phyloP scores from a whole-genome alignment of 768 basidiomycete genomes.

The Podaxis carcinomalis region DNA sequence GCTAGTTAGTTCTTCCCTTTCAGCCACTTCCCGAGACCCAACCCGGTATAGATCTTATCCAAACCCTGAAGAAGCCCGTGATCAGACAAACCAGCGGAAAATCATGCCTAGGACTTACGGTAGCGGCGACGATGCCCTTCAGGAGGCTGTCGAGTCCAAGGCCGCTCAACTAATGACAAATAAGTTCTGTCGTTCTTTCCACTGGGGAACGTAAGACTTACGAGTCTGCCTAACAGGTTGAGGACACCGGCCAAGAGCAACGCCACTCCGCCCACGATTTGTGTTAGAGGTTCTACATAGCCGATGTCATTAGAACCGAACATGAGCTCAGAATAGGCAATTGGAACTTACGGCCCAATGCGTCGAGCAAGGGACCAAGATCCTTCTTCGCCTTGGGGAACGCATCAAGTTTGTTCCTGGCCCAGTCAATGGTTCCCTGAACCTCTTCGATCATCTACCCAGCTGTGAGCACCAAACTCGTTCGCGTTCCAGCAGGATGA shows the following conservation, averaged over 20 bases:
- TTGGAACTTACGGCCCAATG: conserved; percentile 26
- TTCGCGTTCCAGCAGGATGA: neutral
- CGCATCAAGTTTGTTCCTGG: conserved; percentile 29
- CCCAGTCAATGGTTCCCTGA: conserved; percentile 34
- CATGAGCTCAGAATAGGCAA: neutral
- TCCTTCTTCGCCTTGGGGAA: conserved; percentile 35
- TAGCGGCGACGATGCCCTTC: conserved; percentile 28
- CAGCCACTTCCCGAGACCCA: conserved; percentile 29
- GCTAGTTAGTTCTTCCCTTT: conserved; percentile 10
- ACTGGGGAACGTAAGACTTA: neutral
- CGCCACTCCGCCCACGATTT: conserved; percentile 34
- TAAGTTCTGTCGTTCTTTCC: neutral
- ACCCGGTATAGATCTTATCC: conserved; percentile 29
- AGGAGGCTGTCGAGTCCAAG: conserved; percentile 28
- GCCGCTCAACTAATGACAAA: conserved; percentile 20
- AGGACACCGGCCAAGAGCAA: conserved; percentile 31
- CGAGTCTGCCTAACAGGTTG: conserved; percentile 29
- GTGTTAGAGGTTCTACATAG: conserved; percentile 28
- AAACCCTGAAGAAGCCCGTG: conserved; percentile 19
- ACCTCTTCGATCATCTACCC: conserved; percentile 30
- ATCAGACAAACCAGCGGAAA: neutral
- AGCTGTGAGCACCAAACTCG: neutral
- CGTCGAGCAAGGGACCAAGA: conserved; percentile 32
- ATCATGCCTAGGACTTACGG: conserved; percentile 12
- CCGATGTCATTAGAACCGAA: neutral